Percentiles rank a stretch among this genome's conserved stretches.
Evolutionary conservation across 768 basidiomycete genomes (phyloP).

Genomic region (Multifurca ochricompacta): DNA sequence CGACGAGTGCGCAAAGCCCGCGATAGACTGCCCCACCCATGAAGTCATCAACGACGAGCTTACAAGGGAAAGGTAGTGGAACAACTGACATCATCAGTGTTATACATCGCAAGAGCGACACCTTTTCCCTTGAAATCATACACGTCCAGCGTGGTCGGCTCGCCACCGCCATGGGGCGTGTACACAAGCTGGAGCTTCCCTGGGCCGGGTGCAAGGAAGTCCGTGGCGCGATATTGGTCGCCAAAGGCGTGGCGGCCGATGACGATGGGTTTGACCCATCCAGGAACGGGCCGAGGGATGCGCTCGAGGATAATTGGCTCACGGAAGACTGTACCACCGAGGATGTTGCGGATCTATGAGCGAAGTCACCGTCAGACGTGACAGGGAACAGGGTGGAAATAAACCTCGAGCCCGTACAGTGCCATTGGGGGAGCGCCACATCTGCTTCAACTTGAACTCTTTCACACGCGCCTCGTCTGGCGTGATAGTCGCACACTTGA

Average conservation of each 20-base stretch:
- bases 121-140: slow-evolving; percentile 92
- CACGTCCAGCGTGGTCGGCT: slow-evolving; percentile 64
- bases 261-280: slow-evolving; percentile 94
- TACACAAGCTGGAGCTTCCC: slow-evolving; percentile 93
- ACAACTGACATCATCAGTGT: slow-evolving; percentile 76
- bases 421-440: slow-evolving; percentile 98
- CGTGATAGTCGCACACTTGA: slow-evolving; percentile 99
- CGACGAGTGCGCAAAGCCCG: slow-evolving; percentile 92
- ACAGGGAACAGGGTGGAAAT: neutral
- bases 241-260: slow-evolving; percentile 73
- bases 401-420: slow-evolving; percentile 45
- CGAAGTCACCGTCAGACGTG: slow-evolving; percentile 6
- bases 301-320: slow-evolving; percentile 91
- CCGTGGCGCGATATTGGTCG: slow-evolving; percentile 95
- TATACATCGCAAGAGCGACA: slow-evolving; percentile 97
- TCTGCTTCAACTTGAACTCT: slow-evolving; percentile 97
- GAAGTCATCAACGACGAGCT: neutral
- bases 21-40: slow-evolving; percentile 55
- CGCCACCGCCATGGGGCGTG: slow-evolving; percentile 71
- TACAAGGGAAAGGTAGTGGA: neutral
- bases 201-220: slow-evolving; percentile 83
- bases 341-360: slow-evolving; percentile 85
- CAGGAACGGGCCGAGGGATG: slow-evolving; percentile 91
- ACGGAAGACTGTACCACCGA: slow-evolving; percentile 97
- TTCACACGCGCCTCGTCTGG: slow-evolving; percentile 94